phyloP scores from a whole-genome alignment of 371 early-diverging fungal species.

The Antonospora locustae region DNA sequence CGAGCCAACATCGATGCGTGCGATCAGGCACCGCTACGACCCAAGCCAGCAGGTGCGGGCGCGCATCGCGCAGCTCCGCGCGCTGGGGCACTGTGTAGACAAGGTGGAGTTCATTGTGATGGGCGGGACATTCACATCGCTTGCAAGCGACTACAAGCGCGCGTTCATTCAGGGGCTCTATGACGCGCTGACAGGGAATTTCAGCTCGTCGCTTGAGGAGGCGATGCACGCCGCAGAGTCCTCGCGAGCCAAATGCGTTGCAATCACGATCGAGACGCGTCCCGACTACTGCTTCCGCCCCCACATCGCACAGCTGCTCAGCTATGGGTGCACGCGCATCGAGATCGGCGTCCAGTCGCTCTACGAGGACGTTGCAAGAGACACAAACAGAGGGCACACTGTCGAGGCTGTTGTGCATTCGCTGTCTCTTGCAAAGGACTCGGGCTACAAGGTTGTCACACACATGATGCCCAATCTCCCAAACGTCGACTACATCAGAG shows the following conservation, averaged over 20 bases:
- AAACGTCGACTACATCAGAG: constrained; percentile 96
- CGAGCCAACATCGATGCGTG: constrained; percentile 98
- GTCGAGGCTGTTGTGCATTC: constrained; percentile 87
- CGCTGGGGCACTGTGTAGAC: constrained; percentile 85
- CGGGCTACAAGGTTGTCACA: constrained; percentile 96
- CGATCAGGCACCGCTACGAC: constrained; percentile 91
- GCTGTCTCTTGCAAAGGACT: constrained; percentile 90
- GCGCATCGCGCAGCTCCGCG: constrained; percentile 79
- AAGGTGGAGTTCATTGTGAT: constrained; percentile 97
- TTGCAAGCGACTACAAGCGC: constrained; percentile 79
- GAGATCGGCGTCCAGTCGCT: constrained; percentile 98
- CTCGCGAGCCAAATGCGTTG: constrained; percentile 87
- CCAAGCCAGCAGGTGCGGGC: constrained; percentile 89
- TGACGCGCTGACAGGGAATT: constrained; percentile 82
- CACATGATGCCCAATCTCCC: constrained; percentile 99
- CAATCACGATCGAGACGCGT: constrained; percentile 97
- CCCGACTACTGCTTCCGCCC: constrained; percentile 95
- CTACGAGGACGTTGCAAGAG: constrained; percentile 97
- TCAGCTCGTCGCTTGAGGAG: constrained; percentile 73
- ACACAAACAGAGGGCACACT: constrained; percentile 96
- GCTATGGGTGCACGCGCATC: constrained; percentile 95
- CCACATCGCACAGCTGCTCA: constrained; percentile 87
- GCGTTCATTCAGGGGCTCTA: constrained; percentile 92
- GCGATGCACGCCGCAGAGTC: constrained; percentile 76
- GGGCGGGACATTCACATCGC: constrained; percentile 99